Percentiles rank a stretch among this genome's conserved stretches.
Evolutionary conservation across 176 grass and related monocot genomes (phyloP).

Genomic region (Themeda triandra): DNA sequence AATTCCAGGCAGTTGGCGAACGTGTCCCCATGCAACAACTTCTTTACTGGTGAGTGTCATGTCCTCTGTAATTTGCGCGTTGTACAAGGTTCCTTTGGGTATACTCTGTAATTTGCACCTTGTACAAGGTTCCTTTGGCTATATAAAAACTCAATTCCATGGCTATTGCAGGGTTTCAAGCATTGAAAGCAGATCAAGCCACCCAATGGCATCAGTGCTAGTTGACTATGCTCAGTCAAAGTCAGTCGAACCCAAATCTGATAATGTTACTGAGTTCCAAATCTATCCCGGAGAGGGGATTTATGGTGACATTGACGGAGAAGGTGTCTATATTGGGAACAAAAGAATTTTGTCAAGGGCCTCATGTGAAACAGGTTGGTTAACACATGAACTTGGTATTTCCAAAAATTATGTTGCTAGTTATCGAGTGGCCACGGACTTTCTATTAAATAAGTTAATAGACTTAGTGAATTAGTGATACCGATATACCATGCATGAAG

Average conservation of each 20-base stretch:
- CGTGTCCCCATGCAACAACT: conserved; percentile 47
- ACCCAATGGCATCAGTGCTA: conserved; percentile 87
- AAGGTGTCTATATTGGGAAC: conserved; percentile 73
- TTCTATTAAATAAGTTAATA: conserved; percentile 1
- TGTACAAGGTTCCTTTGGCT: background rate
- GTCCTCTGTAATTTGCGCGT: background rate
- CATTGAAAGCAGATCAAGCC: conserved; percentile 93
- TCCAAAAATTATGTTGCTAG: background rate
- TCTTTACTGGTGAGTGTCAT: conserved; percentile 54
- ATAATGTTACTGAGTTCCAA: conserved; percentile 60
- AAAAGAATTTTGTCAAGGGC: conserved; percentile 78
- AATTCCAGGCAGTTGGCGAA: conserved; percentile 43
- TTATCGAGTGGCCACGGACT: background rate
- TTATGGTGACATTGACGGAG: conserved; percentile 75
- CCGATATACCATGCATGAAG: background rate
- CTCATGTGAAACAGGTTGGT: conserved; percentile 71
- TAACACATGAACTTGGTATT: background rate
- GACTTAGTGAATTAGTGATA: background rate
- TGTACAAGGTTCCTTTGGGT: background rate
- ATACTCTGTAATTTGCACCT: background rate
- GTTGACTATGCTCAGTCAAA: conserved; percentile 71
- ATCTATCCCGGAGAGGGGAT: conserved; percentile 89
- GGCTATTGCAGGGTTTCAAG: conserved; percentile 74
- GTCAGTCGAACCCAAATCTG: conserved; percentile 73
- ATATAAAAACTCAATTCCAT: background rate